These are phyloP conservation scores for Fusarium annulatum DNA, from an alignment of 2,329 filamentous ascomycete genomes.

Conservation along the genomic window DNA sequence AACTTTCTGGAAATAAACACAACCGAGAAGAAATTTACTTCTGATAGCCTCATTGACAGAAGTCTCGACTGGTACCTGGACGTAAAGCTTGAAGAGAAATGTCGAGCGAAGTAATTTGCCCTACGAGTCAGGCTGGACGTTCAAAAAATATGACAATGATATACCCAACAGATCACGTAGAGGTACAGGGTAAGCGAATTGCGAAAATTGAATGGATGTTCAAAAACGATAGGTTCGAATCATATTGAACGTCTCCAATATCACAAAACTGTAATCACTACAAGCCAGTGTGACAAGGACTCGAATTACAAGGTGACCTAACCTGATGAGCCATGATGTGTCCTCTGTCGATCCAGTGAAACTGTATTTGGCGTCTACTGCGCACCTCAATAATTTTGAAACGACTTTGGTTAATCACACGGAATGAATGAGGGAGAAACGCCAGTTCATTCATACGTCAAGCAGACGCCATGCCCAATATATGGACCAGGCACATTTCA, in stretches of 20 bases:
- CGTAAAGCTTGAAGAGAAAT: neutral
- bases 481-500: conserved; percentile 30
- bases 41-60: neutral
- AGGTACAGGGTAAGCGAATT: neutral
- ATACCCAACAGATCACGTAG: neutral
- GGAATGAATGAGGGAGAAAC: neutral
- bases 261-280: neutral
- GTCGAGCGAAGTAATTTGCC: neutral
- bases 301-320: neutral
- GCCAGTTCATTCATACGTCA: conserved; percentile 20
- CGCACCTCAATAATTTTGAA: neutral
- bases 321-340: neutral
- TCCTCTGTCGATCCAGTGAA: neutral
- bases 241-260: neutral
- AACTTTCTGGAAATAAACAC: neutral
- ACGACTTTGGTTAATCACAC: neutral
- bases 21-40: neutral
- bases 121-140: neutral
- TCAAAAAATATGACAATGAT: neutral
- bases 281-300: too few species aligned
- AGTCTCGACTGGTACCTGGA: neutral
- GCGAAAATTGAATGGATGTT: neutral
- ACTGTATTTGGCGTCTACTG: neutral
- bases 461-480: conserved; percentile 2
- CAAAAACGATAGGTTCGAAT: neutral